Conservation (phyloP, 345 rosid genomes). For the Tarenaya hassleriana region DNA sequence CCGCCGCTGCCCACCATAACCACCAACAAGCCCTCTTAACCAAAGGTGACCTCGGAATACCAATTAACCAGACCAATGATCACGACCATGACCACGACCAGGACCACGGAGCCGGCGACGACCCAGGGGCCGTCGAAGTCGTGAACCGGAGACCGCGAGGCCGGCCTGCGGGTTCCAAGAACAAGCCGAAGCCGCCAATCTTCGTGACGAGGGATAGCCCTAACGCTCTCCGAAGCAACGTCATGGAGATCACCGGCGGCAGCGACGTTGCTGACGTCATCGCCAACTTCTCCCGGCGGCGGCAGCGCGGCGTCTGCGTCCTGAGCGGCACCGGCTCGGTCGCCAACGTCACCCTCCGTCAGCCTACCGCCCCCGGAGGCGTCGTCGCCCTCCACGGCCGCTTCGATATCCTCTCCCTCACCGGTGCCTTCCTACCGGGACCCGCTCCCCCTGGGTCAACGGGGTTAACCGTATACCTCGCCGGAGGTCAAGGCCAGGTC, state of each 20-base stretch:
- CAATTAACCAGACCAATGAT: conserved; percentile 29
- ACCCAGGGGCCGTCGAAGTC: conserved; percentile 58
- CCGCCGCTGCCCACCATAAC: conserved; percentile 22
- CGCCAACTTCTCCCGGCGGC: conserved; percentile 61
- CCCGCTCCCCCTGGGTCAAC: conserved; percentile 89
- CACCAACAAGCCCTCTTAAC: too few species aligned
- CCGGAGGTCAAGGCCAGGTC: conserved; percentile 76
- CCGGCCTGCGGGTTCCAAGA: conserved; percentile 79
- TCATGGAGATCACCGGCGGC: conserved; percentile 66
- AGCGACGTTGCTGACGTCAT: conserved; percentile 71
- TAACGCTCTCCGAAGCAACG: conserved; percentile 75
- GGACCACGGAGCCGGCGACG: conserved; percentile 47
- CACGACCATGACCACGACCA: conserved; percentile 45
- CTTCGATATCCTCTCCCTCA: conserved; percentile 68
- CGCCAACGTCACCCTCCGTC: conserved; percentile 76
- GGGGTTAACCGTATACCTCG: conserved; percentile 67
- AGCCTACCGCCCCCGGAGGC: conserved; percentile 68
- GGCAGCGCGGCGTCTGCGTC: conserved; percentile 81
- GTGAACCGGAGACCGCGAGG: conserved; percentile 72
- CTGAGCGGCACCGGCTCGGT: conserved; percentile 74
- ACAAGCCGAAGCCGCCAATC: conserved; percentile 73
- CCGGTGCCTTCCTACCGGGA: conserved; percentile 81
- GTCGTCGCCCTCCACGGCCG: conserved; percentile 71
- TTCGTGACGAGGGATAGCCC: conserved; percentile 81
- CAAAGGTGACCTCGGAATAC: conserved; percentile 33